Conservation (phyloP, 2,329 filamentous ascomycete species). For the Xylaria arbuscula region DNA sequence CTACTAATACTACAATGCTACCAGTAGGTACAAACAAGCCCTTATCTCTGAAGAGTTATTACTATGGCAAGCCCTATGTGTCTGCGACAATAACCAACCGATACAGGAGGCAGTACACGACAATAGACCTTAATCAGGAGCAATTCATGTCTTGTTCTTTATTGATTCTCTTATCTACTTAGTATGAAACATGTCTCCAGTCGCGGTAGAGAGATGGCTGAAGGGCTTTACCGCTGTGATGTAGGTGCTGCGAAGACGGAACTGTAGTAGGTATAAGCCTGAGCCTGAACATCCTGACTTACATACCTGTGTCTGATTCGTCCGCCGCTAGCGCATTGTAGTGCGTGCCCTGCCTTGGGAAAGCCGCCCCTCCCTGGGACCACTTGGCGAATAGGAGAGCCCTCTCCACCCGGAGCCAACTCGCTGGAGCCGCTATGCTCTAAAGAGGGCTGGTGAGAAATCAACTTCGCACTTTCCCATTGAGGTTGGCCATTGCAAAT, state of each 20-base stretch:
- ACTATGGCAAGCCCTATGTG: no score
- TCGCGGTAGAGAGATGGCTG: no score
- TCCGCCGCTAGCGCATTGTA: not conserved
- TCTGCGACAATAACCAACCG: no score
- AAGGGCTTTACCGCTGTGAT: no score
- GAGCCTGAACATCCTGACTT: constrained; percentile 1
- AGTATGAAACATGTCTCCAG: not conserved
- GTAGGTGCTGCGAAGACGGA: constrained; percentile 5
- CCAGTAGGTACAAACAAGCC: no score
- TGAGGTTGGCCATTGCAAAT: constrained; percentile 12
- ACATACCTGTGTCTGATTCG: not conserved
- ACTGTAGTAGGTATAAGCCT: not conserved
- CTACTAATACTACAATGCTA: no score
- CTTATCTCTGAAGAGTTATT: no score
- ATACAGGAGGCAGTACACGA: no score
- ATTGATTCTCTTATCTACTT: not conserved
- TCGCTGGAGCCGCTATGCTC: constrained; percentile 20
- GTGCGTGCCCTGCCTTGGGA: not conserved
- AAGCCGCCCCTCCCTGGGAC: constrained; percentile 4
- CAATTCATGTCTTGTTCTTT: no score
- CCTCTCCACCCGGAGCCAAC: constrained; percentile 21
- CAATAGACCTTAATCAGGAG: no score
- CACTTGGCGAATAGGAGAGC: constrained; percentile 6
- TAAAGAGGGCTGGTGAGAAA: constrained; percentile 16
- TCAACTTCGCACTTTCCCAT: constrained; percentile 8